phyloP scores from a whole-genome alignment of 2,329 filamentous ascomycete genomes.

The Graphilbum ipis-grandicollis region DNA sequence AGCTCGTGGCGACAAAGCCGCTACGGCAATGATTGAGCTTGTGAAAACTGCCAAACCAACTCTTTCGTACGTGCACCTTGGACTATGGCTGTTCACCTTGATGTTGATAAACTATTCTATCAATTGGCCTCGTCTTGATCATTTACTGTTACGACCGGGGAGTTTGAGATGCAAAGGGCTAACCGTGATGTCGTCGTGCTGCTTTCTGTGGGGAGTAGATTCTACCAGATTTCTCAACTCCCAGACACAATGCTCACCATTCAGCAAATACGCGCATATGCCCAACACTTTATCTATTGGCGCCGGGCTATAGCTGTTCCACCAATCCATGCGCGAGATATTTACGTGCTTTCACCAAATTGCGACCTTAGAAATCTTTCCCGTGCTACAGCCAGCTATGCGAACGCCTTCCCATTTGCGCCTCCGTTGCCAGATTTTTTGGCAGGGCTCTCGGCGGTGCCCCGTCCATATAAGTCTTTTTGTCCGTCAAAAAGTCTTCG shows the following conservation, averaged over 20 bases:
- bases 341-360: constrained; percentile 83
- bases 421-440: constrained; percentile 76
- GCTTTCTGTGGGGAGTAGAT: no score
- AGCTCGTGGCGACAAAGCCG: constrained; percentile 57
- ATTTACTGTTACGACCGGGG: no score
- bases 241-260: constrained; percentile 52
- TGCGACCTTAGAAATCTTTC: constrained; percentile 60
- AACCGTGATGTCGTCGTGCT: no score
- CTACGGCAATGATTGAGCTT: constrained; percentile 64
- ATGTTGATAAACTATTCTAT: no score
- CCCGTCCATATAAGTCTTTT: constrained; percentile 66
- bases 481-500: constrained; percentile 81
- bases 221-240: constrained; percentile 49
- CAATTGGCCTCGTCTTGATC: no score
- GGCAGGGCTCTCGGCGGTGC: constrained; percentile 62
- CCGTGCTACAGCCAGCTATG: constrained; percentile 53
- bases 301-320: constrained; percentile 80
- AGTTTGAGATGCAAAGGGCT: no score
- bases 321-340: constrained; percentile 75
- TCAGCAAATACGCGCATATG: constrained; percentile 69
- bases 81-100: no score
- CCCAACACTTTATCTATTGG: constrained; percentile 92
- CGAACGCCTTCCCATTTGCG: constrained; percentile 63
- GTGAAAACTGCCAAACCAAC: constrained; percentile 57
- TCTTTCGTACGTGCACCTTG: constrained; percentile 41